Percentiles rank a stretch among this genome's conserved stretches.
Evolutionary conservation across 2,329 filamentous ascomycete genomes (phyloP).

Genomic region (Neurospora sp.): DNA sequence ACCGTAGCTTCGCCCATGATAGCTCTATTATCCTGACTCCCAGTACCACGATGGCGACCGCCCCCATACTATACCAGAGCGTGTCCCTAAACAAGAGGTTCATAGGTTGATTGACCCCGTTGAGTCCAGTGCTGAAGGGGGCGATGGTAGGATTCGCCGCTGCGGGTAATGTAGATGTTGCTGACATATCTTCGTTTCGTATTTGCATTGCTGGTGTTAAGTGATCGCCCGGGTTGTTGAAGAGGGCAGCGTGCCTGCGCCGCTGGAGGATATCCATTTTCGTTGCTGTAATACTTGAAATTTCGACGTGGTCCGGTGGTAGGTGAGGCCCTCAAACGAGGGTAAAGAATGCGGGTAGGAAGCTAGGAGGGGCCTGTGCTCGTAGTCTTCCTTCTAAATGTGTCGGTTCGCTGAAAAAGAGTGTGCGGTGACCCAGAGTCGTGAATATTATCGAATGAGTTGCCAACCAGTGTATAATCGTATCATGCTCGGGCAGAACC

Average conservation of each 20-base stretch:
- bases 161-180: not conserved
- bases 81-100: constrained; percentile 48
- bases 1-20: constrained; percentile 45
- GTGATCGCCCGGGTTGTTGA: not conserved
- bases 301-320: not conserved
- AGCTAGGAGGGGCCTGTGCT: not conserved
- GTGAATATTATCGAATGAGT: not conserved
- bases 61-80: constrained; percentile 52
- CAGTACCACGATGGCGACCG: constrained; percentile 44
- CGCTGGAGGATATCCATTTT: constrained; percentile 23
- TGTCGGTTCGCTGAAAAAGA: not conserved
- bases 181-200: constrained; percentile 6
- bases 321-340: not conserved
- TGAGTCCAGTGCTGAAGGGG: constrained; percentile 45
- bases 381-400: not conserved
- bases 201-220: constrained; percentile 7
- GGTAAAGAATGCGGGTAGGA: not conserved
- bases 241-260: constrained; percentile 21
- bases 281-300: not conserved
- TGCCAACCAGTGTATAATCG: constrained; percentile 1
- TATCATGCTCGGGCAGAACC: not conserved
- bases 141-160: constrained; percentile 38
- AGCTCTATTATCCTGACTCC: constrained; percentile 44
- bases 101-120: constrained; percentile 49
- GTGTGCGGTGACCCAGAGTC: not conserved